These are phyloP conservation scores for Aspergillus japonicus DNA, from an alignment of 2,329 filamentous ascomycete species.

Conservation along the genomic window DNA sequence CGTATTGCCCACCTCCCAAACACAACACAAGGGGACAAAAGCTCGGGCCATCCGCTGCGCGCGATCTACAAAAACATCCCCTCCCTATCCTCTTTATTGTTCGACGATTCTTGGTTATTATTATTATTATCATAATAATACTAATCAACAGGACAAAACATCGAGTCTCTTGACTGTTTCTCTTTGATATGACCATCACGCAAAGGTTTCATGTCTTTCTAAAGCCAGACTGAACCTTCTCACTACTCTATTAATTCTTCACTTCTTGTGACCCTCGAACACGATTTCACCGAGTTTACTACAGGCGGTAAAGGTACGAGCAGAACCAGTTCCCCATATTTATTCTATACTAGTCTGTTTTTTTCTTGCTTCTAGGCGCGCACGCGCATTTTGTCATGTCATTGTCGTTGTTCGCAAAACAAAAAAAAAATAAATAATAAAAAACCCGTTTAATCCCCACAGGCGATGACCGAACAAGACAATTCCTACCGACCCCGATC, in stretches of 20 bases:
- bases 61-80: slow-evolving; percentile 11
- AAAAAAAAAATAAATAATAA: slow-evolving; percentile 17
- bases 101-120: neutral
- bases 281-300: neutral
- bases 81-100: slow-evolving; percentile 1
- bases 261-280: neutral
- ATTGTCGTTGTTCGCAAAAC: neutral
- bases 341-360: slow-evolving; percentile 8
- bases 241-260: neutral
- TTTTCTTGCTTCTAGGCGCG: slow-evolving; percentile 5
- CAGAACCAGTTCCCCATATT: slow-evolving; percentile 12
- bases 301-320: slow-evolving; percentile 1
- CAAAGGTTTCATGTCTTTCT: neutral
- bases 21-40: slow-evolving; percentile 2
- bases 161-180: neutral
- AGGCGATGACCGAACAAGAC: slow-evolving; percentile 46
- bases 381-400: slow-evolving; percentile 8
- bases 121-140: neutral
- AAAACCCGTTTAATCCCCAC: slow-evolving; percentile 15
- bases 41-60: slow-evolving; percentile 19
- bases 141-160: too few species aligned
- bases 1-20: neutral
- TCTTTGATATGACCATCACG: neutral
- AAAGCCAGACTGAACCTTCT: neutral
- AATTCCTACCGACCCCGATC: slow-evolving; percentile 49